A percentile compares a stretch with the other conserved stretches of the same genome.
Evolutionary conservation across 257 asterid species (phyloP).

Genomic region (Solanum chilense): DNA sequence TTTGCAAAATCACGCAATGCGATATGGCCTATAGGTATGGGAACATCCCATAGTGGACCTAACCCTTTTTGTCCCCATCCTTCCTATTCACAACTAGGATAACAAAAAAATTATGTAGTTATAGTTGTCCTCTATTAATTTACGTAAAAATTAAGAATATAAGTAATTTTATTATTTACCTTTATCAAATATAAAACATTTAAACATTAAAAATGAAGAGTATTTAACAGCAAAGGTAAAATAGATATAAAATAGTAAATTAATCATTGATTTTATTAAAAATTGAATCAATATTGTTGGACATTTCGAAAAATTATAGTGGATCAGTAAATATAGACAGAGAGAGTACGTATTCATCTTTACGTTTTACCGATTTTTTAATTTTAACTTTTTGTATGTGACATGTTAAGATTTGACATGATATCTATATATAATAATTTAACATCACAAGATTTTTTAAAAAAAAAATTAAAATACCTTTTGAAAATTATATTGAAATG

Average conservation of each 20-base stretch:
- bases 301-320: too few relatives aligned
- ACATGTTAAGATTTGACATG: too few relatives aligned
- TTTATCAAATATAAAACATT: too few relatives aligned
- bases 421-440: too few relatives aligned
- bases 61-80: conserved; percentile 28
- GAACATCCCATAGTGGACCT: conserved; percentile 46
- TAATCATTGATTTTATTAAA: too few relatives aligned
- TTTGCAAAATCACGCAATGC: conserved; percentile 59
- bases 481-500: not conserved
- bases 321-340: not conserved
- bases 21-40: conserved; percentile 16
- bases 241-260: too few relatives aligned
- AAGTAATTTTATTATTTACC: not conserved
- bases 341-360: not conserved
- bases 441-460: too few relatives aligned
- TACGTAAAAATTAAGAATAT: too few relatives aligned
- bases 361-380: too few relatives aligned
- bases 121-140: not conserved
- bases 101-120: not conserved
- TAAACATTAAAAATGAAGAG: too few relatives aligned
- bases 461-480: not conserved
- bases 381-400: not conserved
- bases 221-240: not conserved
- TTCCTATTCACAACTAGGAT: not conserved
- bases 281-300: too few relatives aligned